Evolutionary conservation across 495 filamentous ascomycete genomes (phyloP), one percentile per base, ranked within the genome.

Genomic region (Staphylotrichum longicolle): DNA sequence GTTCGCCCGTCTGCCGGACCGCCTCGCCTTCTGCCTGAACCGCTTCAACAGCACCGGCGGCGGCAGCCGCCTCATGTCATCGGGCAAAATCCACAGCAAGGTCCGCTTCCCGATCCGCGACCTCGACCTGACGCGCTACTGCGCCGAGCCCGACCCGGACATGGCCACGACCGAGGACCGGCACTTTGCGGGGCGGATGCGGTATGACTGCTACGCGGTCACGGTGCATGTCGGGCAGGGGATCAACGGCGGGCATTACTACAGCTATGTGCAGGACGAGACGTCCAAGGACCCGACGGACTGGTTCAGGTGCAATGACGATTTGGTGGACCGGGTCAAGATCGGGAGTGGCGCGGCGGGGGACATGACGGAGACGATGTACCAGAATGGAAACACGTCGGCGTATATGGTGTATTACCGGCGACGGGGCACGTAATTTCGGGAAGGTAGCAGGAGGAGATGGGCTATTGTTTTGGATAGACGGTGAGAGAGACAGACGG

Each of bases 121-220:
- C 53, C 62, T 77, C 12, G 75, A 80, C 66, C 52, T 80, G 40
- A 73, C 70, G 5, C 57, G 44, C 3, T 73, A 67, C 64, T 66
- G 60, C 10, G 64, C 68, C 58, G 57, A 70, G 54, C 61, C 58
- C 3, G 60, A 64, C 59, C 67, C 52, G 46, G 54, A 62, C 37
- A 52, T 34, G 53, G 39, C 60, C 3, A 54, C 40, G 15, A 65
- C 68, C 20, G 11, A 51, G 34, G 64, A 64, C 61, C 61, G 39
- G 27, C 70, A 66, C 14, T 70, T 70, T 50, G 50, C 56, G 12
- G 63, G 63, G 3, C 56, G 63, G 12, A 70, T 77, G 55, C 15
- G 52, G 1, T 84, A 82, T 62, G 73, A 80, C 32, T 74, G 75
- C 48, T 81, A 77, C 66, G 78, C 73, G 40, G 74, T 82, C n/a